These are phyloP conservation scores for Blepharisma stoltei DNA, from an alignment of 73 alveolate species.

Conservation along the genomic window DNA sequence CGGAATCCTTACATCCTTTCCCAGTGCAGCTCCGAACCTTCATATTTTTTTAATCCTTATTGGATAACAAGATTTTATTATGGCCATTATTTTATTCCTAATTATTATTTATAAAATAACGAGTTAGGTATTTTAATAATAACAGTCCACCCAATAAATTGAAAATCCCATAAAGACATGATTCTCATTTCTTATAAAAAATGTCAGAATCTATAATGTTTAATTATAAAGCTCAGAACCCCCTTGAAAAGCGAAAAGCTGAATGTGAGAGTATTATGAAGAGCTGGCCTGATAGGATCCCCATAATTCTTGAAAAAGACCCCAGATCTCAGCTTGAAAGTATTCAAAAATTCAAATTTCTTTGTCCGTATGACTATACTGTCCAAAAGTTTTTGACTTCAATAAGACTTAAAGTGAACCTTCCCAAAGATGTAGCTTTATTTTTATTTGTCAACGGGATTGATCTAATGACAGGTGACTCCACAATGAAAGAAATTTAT, in stretches of 20 bases:
- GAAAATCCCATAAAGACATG: no score
- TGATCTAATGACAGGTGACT: slow-evolving; percentile 29
- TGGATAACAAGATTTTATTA: no score
- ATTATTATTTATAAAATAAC: no score
- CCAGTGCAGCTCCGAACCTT: no score
- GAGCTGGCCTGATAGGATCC: slow-evolving; percentile 29
- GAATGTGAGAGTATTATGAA: slow-evolving; percentile 17
- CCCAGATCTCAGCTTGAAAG: neutral
- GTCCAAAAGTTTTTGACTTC: slow-evolving; percentile 15
- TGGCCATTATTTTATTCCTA: no score
- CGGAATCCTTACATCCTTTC: no score
- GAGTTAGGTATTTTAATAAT: no score
- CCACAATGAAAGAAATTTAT: slow-evolving; percentile 25
- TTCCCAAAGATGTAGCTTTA: slow-evolving; percentile 25
- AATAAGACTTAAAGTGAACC: slow-evolving; percentile 4
- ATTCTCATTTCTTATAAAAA: neutral
- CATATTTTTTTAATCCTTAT: no score
- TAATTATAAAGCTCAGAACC: slow-evolving; percentile 4
- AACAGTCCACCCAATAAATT: no score
- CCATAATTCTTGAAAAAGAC: slow-evolving; percentile 23
- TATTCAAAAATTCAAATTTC: slow-evolving; percentile 6
- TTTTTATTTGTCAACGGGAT: slow-evolving; percentile 16
- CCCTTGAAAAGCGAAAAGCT: slow-evolving; percentile 22
- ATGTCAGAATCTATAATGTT: slow-evolving; percentile 28
- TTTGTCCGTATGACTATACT: slow-evolving; percentile 19